Evolutionary conservation across 768 basidiomycete species (phyloP).

Genomic region (Lactifluus rugatus): DNA sequence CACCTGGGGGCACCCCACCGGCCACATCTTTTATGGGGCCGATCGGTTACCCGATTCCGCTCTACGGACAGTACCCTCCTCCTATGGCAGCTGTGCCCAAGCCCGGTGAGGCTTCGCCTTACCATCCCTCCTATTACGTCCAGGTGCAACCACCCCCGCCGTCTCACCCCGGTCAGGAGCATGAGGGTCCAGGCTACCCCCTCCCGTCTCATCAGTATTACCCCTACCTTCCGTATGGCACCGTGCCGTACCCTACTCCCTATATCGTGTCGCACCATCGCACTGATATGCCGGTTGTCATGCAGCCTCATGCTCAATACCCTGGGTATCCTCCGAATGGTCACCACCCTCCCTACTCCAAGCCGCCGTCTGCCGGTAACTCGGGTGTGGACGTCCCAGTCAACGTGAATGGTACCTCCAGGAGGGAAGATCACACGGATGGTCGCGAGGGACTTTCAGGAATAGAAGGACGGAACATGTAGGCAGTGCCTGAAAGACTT

Average conservation of each 20-base stretch:
- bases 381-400: constrained; percentile 22
- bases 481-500: constrained; percentile 10
- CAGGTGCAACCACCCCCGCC: constrained; percentile 32
- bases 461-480: constrained; percentile 17
- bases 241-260: constrained; percentile 37
- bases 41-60: constrained; percentile 43
- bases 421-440: constrained; percentile 15
- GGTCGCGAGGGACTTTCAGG: constrained; percentile 15
- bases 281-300: constrained; percentile 21
- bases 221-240: constrained; percentile 38
- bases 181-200: constrained; percentile 24
- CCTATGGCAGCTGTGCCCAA: constrained; percentile 35
- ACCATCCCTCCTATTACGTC: constrained; percentile 42
- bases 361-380: constrained; percentile 30
- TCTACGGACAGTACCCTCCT: constrained; percentile 48
- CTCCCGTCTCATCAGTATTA: constrained; percentile 35
- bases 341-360: constrained; percentile 32
- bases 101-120: constrained; percentile 42
- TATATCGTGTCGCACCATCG: constrained; percentile 37
- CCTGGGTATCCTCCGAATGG: constrained; percentile 29
- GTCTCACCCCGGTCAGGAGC: constrained; percentile 30
- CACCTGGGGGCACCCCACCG: constrained; percentile 32
- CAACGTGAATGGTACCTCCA: constrained; percentile 14
- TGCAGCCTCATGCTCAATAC: constrained; percentile 18
- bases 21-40: constrained; percentile 44